phyloP scores from a whole-genome alignment of 1,139 yeast genomes.

The Arxiozyma telluris region DNA sequence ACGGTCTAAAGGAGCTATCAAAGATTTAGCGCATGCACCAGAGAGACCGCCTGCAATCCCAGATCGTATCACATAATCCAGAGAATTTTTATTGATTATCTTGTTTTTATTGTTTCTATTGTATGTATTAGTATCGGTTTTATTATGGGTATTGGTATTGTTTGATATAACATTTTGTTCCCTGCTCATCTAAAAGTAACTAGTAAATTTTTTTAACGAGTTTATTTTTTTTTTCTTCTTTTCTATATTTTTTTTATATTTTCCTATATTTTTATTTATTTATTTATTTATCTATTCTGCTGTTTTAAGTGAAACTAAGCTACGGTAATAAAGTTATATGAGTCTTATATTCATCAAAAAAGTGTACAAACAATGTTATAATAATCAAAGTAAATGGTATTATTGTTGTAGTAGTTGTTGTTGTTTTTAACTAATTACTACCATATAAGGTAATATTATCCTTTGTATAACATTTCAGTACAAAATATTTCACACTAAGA shows the following conservation, averaged over 20 bases:
- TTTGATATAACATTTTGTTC: not conserved
- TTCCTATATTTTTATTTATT: no score
- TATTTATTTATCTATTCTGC: no score
- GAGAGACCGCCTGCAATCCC: conserved; percentile 96
- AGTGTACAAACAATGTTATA: not conserved
- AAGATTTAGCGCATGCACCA: conserved; percentile 89
- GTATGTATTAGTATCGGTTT: no score
- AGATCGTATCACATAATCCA: conserved; percentile 70
- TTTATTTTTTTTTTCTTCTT: not conserved
- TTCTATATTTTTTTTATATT: not conserved
- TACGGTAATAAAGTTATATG: no score
- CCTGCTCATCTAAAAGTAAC: not conserved
- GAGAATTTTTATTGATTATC: conserved; percentile 51
- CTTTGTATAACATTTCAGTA: no score
- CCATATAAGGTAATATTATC: no score
- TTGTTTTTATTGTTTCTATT: not conserved
- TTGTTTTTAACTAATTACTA: not conserved
- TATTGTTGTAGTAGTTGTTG: no score
- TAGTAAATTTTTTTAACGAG: not conserved
- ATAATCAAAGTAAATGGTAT: not conserved
- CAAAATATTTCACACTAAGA: no score
- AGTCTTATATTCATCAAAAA: not conserved
- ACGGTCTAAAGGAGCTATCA: conserved; percentile 92
- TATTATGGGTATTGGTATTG: not conserved
- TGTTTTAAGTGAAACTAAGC: not conserved